phyloP scores from a whole-genome alignment of 192 early-diverging fungal species.

The Lobosporangium transversale region DNA sequence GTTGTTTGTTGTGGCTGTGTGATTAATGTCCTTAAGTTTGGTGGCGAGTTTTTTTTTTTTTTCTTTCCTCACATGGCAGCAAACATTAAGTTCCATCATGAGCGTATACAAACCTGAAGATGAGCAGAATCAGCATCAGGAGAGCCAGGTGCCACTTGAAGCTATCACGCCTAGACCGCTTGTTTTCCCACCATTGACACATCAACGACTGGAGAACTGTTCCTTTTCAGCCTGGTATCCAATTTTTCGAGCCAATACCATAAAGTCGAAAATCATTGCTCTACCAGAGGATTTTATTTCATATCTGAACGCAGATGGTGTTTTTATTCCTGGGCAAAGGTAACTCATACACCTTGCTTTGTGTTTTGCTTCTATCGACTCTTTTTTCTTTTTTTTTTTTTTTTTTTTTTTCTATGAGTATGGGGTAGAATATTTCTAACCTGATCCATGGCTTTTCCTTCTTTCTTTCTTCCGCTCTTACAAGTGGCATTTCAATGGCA shows the following conservation, averaged over 20 bases:
- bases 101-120: conserved; percentile 38
- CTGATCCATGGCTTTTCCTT: too few species aligned
- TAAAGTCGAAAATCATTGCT: conserved; percentile 80
- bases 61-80: too few species aligned
- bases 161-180: conserved; percentile 9
- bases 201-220: conserved; percentile 74
- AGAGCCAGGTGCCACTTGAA: conserved; percentile 5
- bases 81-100: too few species aligned
- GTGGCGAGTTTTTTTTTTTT: too few species aligned
- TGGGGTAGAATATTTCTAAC: too few species aligned
- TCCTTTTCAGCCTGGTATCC: conserved; percentile 85
- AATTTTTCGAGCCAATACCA: conserved; percentile 66
- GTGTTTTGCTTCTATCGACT: neutral
- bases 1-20: too few species aligned
- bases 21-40: too few species aligned
- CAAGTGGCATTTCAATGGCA: conserved; percentile 31
- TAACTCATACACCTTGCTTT: conserved; percentile 13
- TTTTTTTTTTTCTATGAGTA: too few species aligned
- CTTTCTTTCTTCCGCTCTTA: too few species aligned
- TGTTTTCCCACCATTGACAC: conserved; percentile 67
- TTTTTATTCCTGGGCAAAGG: conserved; percentile 81
- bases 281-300: conserved; percentile 82
- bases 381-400: neutral
- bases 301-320: conserved; percentile 87
- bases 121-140: conserved; percentile 8